Base-by-base conservation (phyloP, 2,329 filamentous ascomycete species). In the Colletotrichum liaoningense region DNA sequence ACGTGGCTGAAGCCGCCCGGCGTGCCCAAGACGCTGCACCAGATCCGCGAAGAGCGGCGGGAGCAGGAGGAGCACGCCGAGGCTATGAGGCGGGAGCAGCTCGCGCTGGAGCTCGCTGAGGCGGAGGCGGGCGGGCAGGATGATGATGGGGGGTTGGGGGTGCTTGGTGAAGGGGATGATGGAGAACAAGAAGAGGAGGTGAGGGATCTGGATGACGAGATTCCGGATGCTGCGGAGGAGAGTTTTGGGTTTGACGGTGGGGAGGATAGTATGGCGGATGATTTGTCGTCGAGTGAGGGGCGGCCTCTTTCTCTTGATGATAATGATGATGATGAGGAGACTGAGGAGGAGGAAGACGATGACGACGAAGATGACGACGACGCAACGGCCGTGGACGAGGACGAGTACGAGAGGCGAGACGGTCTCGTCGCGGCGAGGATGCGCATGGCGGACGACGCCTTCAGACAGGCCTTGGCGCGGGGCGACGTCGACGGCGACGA, bases 1-100 rank as follows among this genome's bases (percentile, higher is more conserved):
- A 90, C 90, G 57, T 99, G 97, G 97, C 92, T 99, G 69, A 94
- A 93, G 72, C 97, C 97, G 0, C 95, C 95, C 0, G 97, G 96
- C 8, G 89, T 98, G 68, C 82, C 91, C 70, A 99, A 98, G 87
- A 98, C 96, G 1, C 90, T 98, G 73, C 93, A 97, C 80, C 95
- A 97, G 75, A 90, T 95, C 84, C 92, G 93, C 55, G 97, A 99
- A 83, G 97, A 99, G 85, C 91, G 93, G 76, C 90, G 93, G 12
- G 97, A 99, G 85, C 90, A 94, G 68, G 93, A 96, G 80, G 97
- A 99, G 82, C 94, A 95, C 73, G 90, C 94, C 75, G 92, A 94
- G 79, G 90, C 93, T 2, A 85, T 94, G 81, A 87, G 93, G 26
- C 87, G 93, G 35, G 93, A 95, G 80, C 89, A 91, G 77, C 84